Base-by-base conservation (phyloP, 2,329 filamentous ascomycete species). In the Plectosphaerella sp. region DNA sequence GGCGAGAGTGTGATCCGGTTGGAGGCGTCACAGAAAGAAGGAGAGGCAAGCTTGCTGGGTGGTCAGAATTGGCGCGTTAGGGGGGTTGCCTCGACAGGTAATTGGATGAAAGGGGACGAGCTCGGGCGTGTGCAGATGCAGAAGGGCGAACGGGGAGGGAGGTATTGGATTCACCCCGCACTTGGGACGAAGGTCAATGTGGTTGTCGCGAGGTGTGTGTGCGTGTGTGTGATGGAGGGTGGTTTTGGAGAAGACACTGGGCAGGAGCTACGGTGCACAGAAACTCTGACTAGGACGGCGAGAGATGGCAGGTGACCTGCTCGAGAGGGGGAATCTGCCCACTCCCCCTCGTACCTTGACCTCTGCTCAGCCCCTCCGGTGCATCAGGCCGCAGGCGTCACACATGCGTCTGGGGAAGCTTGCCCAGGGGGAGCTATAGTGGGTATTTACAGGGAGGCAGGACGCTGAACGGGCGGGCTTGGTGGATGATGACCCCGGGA, bases 1-100 rank as follows among this genome's bases (percentile, higher is more conserved):
- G 20, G 9, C 39, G 22, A 11, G 10, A 9, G 41, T 11, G 41
- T n/a, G 41, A 43, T 43, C 41, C 18, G 41, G 41, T 20, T 43
- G 41, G 41, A 43, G 41, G 37, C 37, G 37, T 43, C 41, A 43
- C 41, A 43, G 41, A 20, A 16, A 43, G 41, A 43, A 43, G 41
- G 24, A 47, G 45, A 47, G 22, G 22, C 24, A 47, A 47, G 45
- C 45, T 33, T 14, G 45, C 15, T 47, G 45, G 24, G n/a, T 43
- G 41, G 41, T 43, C 33, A 36, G 33, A 43, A 36, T n/a, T 47
- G 45, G 20, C 45, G 45, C 33, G n/a, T 25, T 57, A 58, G 63
- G 64, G 62, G 65, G 64, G 65, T 57, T 64, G 62, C 52, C 51
- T 56, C 54, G 58, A 58, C 48, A 55, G 56, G 43, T 62, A 60